Conservation (phyloP, 352 stramenopile species). For the Pelagophyceae sp. region DNA sequence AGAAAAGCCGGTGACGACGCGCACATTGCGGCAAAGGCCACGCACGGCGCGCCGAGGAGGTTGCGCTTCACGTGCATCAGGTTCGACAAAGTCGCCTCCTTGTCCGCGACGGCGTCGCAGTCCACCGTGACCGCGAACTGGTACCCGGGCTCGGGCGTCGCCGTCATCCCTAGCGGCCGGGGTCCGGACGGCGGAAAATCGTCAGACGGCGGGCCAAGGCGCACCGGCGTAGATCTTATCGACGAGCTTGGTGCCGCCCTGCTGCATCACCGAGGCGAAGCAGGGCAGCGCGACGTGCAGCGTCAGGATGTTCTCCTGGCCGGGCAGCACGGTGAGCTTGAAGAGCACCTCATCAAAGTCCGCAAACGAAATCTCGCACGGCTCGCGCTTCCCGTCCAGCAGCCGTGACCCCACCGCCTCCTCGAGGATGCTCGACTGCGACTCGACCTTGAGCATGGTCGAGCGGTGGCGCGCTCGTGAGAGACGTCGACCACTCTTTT, state of each 20-base stretch:
- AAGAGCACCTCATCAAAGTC: constrained; percentile 19
- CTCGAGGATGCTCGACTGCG: constrained; percentile 33
- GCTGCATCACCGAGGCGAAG: background rate
- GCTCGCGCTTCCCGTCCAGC: constrained; percentile 32
- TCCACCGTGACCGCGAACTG: background rate
- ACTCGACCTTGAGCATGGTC: constrained; percentile 23
- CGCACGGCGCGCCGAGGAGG: constrained; percentile 1
- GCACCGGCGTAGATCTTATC: background rate
- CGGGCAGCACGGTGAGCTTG: constrained; percentile 13
- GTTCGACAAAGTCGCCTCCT: background rate
- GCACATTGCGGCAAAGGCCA: background rate
- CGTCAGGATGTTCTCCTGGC: background rate
- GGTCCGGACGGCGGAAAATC: too few species aligned
- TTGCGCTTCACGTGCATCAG: constrained; percentile 2
- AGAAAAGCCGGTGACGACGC: background rate
- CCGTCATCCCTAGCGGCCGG: background rate
- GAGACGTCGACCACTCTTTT: too few species aligned
- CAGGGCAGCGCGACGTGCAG: background rate
- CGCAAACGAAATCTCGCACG: constrained; percentile 34
- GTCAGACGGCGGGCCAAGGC: too few species aligned
- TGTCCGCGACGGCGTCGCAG: background rate
- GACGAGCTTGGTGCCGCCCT: background rate
- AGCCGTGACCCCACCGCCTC: constrained; percentile 30
- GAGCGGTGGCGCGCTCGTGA: too few species aligned
- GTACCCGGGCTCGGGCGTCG: constrained; percentile 5